phyloP scores from a whole-genome alignment of 1,284 basidiomycete genomes.

The Ustilago bromivora region DNA sequence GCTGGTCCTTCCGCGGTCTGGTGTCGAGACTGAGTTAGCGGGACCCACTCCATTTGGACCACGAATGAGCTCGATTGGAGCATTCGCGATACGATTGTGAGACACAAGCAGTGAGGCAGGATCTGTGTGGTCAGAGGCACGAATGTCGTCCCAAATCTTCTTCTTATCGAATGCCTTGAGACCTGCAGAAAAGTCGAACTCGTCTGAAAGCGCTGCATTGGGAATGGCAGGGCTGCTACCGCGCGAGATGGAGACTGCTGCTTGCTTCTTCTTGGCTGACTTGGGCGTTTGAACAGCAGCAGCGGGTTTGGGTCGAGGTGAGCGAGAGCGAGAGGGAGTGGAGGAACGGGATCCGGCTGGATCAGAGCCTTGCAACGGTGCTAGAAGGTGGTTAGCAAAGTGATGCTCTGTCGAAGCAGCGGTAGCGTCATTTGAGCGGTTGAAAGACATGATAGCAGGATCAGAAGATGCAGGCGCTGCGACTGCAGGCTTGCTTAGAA shows the following conservation, averaged over 20 bases:
- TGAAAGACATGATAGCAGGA: slow-evolving; percentile 33
- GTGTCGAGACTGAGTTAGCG: slow-evolving; percentile 36
- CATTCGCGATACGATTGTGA: slow-evolving; percentile 41
- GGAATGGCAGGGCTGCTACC: slow-evolving; percentile 34
- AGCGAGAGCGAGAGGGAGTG: slow-evolving; percentile 48
- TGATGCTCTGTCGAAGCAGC: slow-evolving; percentile 1
- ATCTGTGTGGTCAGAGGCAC: slow-evolving; percentile 45
- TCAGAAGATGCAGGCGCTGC: slow-evolving; percentile 19
- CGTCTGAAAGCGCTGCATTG: slow-evolving; percentile 33
- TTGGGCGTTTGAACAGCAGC: slow-evolving; percentile 24
- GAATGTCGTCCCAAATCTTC: slow-evolving; percentile 53
- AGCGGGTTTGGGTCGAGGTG: slow-evolving; percentile 35
- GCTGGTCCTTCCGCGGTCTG: slow-evolving; percentile 34
- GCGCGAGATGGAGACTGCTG: slow-evolving; percentile 8
- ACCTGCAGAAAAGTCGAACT: slow-evolving; percentile 48
- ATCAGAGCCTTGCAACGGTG: slow-evolving; percentile 20
- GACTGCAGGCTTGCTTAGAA: slow-evolving; percentile 8
- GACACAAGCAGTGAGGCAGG: slow-evolving; percentile 40
- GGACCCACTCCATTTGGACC: slow-evolving; percentile 49
- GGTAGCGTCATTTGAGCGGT: slow-evolving; percentile 7
- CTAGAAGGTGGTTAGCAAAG: slow-evolving; percentile 14
- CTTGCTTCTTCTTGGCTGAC: slow-evolving; percentile 35
- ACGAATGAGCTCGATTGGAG: slow-evolving; percentile 27
- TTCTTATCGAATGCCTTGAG: slow-evolving; percentile 51
- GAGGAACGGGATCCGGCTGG: slow-evolving; percentile 33